A percentile compares a stretch with the other conserved stretches of the same genome.
These are phyloP conservation scores for Microbotryum violaceum DNA, from an alignment of 1,284 basidiomycete genomes.

Conservation along the genomic window DNA sequence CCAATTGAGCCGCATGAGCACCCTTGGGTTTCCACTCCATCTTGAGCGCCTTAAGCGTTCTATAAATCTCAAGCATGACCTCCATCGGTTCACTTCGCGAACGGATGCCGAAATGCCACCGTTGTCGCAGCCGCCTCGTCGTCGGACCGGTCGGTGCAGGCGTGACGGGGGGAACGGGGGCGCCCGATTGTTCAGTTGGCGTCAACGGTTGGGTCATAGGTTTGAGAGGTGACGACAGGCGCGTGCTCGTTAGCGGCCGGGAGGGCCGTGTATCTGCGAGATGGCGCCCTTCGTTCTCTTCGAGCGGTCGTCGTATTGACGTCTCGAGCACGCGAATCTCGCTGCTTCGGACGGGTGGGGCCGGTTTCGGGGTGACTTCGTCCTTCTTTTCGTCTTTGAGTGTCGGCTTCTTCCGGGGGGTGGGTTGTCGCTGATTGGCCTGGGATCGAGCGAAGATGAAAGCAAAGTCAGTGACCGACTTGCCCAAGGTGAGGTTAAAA, in stretches of 20 bases:
- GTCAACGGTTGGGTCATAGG: constrained; percentile 27
- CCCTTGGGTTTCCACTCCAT: constrained; percentile 77
- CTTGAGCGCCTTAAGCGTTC: constrained; percentile 80
- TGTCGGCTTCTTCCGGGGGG: constrained; percentile 10
- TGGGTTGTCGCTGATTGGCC: constrained; percentile 24
- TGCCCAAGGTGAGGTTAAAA: too few species aligned
- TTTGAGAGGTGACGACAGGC: constrained; percentile 26
- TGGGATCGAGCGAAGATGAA: not conserved
- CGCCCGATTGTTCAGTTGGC: constrained; percentile 15
- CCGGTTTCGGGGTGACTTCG: not conserved
- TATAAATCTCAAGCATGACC: constrained; percentile 97
- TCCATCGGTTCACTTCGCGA: constrained; percentile 95
- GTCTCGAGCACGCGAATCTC: constrained; percentile 26
- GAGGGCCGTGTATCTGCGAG: constrained; percentile 3
- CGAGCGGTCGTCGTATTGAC: constrained; percentile 11
- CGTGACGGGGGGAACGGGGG: not conserved
- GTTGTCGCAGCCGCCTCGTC: constrained; percentile 37
- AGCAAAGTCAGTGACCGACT: not conserved
- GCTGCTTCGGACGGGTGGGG: constrained; percentile 9
- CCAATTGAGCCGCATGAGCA: constrained; percentile 27
- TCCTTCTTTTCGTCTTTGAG: constrained; percentile 7
- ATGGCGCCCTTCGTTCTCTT: constrained; percentile 14
- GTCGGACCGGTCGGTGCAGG: constrained; percentile 8
- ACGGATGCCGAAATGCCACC: constrained; percentile 98
- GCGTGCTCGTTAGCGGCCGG: constrained; percentile 12